These are phyloP conservation scores for Fusarium sp. DNA, from an alignment of 2,329 filamentous ascomycete species.

Conservation along the genomic window DNA sequence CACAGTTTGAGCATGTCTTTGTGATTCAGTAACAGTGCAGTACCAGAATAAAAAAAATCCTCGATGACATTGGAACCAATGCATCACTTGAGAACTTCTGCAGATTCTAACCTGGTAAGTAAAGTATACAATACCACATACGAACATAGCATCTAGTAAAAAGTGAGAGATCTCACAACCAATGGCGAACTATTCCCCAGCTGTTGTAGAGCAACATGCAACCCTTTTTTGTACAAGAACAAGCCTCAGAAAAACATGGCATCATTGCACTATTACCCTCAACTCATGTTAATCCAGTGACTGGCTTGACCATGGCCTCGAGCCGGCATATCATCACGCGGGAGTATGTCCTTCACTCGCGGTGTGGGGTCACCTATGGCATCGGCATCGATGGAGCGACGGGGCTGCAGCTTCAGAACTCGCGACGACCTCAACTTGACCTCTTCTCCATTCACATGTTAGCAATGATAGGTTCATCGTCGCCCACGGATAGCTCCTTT, in stretches of 20 bases:
- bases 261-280: conserved; percentile 6
- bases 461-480: conserved; percentile 50
- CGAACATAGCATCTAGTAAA: not conserved
- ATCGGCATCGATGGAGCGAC: conserved; percentile 19
- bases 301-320: conserved; percentile 25
- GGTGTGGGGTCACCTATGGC: conserved; percentile 42
- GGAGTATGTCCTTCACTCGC: conserved; percentile 24
- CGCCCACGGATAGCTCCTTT: conserved; percentile 34
- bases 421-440: conserved; percentile 33
- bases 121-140: not conserved
- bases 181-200: not conserved
- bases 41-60: conserved; percentile 26
- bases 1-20: conserved; percentile 21
- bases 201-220: conserved; percentile 1
- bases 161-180: not conserved
- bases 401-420: conserved; percentile 35
- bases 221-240: conserved; percentile 11
- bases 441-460: conserved; percentile 49
- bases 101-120: not conserved
- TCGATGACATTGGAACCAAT: conserved; percentile 17
- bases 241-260: conserved; percentile 25
- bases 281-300: not conserved
- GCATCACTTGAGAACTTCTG: not conserved
- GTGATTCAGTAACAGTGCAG: conserved; percentile 39
- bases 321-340: conserved; percentile 46